These are phyloP conservation scores for Camellia oleifera DNA, from an alignment of 179 eudicot genomes.

Conservation along the genomic window DNA sequence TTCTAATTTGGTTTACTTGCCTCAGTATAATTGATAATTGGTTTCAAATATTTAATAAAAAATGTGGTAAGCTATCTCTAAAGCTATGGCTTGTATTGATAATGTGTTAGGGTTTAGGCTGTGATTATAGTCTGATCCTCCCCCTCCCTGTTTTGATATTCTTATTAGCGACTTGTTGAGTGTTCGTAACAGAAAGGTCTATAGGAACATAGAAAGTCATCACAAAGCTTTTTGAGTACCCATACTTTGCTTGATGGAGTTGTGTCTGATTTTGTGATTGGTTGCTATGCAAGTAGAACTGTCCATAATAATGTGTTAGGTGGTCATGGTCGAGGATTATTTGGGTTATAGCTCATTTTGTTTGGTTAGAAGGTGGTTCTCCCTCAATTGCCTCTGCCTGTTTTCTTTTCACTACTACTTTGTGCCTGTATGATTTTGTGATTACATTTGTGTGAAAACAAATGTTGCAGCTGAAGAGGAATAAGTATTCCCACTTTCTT, in stretches of 20 bases:
- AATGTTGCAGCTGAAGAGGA: not conserved
- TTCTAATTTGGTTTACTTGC: not conserved
- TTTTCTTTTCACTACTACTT: not conserved
- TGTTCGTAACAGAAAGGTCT: too few relatives aligned
- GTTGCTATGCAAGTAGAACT: too few relatives aligned
- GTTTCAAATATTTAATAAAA: not conserved
- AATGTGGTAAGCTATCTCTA: not conserved
- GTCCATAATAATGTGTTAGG: not conserved
- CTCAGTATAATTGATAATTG: not conserved
- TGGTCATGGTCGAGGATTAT: not conserved
- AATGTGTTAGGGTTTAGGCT: not conserved
- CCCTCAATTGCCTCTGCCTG: not conserved
- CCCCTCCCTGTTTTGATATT: too few relatives aligned
- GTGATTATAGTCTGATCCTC: too few relatives aligned
- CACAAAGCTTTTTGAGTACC: too few relatives aligned
- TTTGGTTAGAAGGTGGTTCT: not conserved
- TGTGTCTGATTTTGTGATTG: too few relatives aligned
- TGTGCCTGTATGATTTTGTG: not conserved
- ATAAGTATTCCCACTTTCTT: not conserved
- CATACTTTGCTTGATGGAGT: too few relatives aligned
- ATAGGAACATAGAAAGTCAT: too few relatives aligned
- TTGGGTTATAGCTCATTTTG: not conserved
- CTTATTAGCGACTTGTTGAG: too few relatives aligned
- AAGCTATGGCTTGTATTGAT: not conserved
- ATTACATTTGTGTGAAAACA: not conserved